Base-by-base conservation (phyloP, 306 rosid species). In the Dalbergia cochinchinensis region DNA sequence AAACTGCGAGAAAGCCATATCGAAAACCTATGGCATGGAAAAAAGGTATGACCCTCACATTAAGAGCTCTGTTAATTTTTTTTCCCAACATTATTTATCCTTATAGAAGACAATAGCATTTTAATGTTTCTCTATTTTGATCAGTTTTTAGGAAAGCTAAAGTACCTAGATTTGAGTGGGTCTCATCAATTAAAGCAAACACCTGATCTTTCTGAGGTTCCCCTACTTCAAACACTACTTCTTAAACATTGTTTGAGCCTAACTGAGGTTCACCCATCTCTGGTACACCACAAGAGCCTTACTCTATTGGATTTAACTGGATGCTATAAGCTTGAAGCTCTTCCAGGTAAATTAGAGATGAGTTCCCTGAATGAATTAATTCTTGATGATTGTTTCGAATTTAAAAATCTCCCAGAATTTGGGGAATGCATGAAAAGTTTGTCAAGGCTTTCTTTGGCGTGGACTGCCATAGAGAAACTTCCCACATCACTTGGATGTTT, bases 341-440 rank as follows among this genome's bases (percentile, higher is more conserved):
- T 55, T 57, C 77, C 66, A 4, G 39, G 4, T 7, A 72, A 7
- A 39, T 6, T 72, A 33, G 57, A 42, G 9, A 20, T 42, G 74
- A 9, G 58, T 8, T 65, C 81, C 4, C 11, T 70, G 4, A 7
- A 48, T 19, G 4, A 10, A 2, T 37, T 70, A 2, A 34, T 4
- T 37, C 71, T 79, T 34, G 48, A 54, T 0, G 45, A 63, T 0
- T 70, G 83, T 13, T 60, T n/a, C 41, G 1, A 5, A 37, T 47
- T 1, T 79, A 7, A 48, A 63, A 47, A 7, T 45, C 53, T 61
- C 39, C 78, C 71, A 1, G 71, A 79, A 3, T 69, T 79, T 60
- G 77, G 41, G 2, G 5, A 37, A 14, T 69, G 26, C 9, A 79
- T 79, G 83, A 5, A 14, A 14, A 8, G 1, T 22, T n/a, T 80